Evolutionary conservation across 148 eudicot species (phyloP).

Genomic region (Agrostemma githago): DNA sequence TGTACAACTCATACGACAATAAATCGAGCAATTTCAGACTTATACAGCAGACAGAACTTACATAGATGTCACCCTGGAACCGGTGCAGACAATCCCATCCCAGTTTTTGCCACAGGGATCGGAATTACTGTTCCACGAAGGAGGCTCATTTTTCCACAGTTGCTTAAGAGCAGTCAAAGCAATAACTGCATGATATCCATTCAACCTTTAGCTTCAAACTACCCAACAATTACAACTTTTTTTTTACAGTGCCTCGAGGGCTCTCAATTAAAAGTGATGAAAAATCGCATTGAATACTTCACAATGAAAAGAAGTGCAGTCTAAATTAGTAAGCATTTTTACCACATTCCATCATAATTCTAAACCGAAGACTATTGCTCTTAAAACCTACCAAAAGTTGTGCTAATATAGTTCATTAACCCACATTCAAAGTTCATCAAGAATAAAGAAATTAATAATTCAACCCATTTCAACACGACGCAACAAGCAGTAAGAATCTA

Average conservation of each 20-base stretch:
- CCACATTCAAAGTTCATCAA: neutral
- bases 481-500: neutral
- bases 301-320: no score
- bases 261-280: neutral
- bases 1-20: neutral
- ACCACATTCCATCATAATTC: no score
- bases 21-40: neutral
- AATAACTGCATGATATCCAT: slow-evolving; percentile 32
- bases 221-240: neutral
- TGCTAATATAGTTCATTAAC: neutral
- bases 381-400: no score
- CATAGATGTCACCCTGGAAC: slow-evolving; percentile 53
- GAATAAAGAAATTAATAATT: neutral
- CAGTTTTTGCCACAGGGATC: slow-evolving; percentile 69
- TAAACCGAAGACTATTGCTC: no score
- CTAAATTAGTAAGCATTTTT: no score
- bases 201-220: neutral
- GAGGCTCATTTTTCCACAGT: slow-evolving; percentile 51
- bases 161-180: slow-evolving; percentile 37
- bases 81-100: slow-evolving; percentile 64
- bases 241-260: neutral
- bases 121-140: slow-evolving; percentile 47
- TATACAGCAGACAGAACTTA: slow-evolving; percentile 18
- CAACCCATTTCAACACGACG: neutral
- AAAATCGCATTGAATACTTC: neutral